A percentile compares a stretch with the other conserved stretches of the same genome.
Evolutionary conservation across 257 asterid genomes (phyloP).

Genomic region (Solanum appendiculatum): DNA sequence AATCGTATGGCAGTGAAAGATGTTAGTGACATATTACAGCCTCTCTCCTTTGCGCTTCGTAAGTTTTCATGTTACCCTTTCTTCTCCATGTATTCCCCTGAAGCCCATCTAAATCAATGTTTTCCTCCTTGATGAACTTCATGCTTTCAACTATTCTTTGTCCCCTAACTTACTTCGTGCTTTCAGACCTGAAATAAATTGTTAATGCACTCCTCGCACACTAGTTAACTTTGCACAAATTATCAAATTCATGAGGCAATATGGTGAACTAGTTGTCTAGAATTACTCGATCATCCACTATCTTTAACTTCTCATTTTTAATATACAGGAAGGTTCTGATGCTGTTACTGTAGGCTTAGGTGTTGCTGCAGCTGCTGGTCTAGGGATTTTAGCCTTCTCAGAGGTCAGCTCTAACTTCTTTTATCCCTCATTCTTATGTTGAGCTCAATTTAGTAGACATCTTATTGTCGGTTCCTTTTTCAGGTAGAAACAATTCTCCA

Average conservation of each 20-base stretch:
- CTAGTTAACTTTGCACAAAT: neutral
- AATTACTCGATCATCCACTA: neutral
- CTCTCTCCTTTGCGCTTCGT: neutral
- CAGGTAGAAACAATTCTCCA: conserved; percentile 92
- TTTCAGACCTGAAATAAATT: neutral
- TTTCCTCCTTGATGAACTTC: neutral
- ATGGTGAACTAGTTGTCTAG: neutral
- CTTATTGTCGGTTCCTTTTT: conserved; percentile 9
- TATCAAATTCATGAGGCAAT: neutral
- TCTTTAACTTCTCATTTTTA: neutral
- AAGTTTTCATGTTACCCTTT: neutral
- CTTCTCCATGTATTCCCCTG: neutral
- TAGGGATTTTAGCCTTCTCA: conserved; percentile 61
- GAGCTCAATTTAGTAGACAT: neutral
- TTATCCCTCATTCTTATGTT: neutral
- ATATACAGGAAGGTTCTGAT: conserved; percentile 52
- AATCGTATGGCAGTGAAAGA: neutral
- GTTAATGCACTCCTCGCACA: neutral
- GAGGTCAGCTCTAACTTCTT: conserved; percentile 39
- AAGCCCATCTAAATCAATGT: neutral
- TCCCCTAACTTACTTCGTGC: neutral
- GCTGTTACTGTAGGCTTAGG: conserved; percentile 49
- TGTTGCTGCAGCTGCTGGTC: conserved; percentile 67
- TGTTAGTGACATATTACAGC: neutral
- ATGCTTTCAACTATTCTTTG: neutral